Evolutionary conservation across 2,329 filamentous ascomycete genomes (phyloP), one percentile per base, ranked within the genome.

Genomic region (Aspergillus aculeatinus): DNA sequence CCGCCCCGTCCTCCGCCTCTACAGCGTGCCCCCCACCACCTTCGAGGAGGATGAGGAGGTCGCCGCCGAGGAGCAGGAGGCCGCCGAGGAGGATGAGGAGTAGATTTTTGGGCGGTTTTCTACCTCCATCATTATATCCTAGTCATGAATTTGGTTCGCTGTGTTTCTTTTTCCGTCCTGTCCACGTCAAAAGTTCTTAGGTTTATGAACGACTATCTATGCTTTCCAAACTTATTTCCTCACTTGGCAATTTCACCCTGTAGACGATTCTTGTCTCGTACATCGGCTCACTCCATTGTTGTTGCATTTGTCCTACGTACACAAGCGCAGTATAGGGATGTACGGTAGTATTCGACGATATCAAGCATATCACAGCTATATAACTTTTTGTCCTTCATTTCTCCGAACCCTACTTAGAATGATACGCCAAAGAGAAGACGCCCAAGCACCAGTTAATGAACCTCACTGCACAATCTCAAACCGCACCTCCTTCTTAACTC

Each of bases 1-100:
- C 85, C 98, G 97, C 88, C 87, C 90, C 60, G 91, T 97, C 65
- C 87, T 99, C 66, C 88, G 95, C 65, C 81, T 99, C 72, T 99
- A 99, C 82, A 89, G 93, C 76, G 91, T 99, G 7, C 95, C 95
- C 1, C 80, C 86, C 55, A 87, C 89, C 71, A 95, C 91, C 63
- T 94, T 98, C 74, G 95, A 98, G 70, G 94, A 98, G 70, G 89
- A 85, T 4, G 92, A 96, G 55, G 89, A 90, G 61, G 83, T 83
- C 52, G 83, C 82, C 35, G 80, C 80, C 35, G 83, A 81, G 56
- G 83, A 81, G 55, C 82, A 85, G 67, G 80, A 81, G 60, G 82
- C 81, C 48, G 82, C 83, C 39, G 83, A 82, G 61, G 84, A 85
- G 68, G 82, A 83, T 67, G 76, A 77, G 60, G 74, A 72, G 66